Percentiles rank a stretch among this genome's conserved stretches.
These are phyloP conservation scores for Chlorella sorokiniana DNA, from an alignment of 139 green algal genomes.

Conservation along the genomic window DNA sequence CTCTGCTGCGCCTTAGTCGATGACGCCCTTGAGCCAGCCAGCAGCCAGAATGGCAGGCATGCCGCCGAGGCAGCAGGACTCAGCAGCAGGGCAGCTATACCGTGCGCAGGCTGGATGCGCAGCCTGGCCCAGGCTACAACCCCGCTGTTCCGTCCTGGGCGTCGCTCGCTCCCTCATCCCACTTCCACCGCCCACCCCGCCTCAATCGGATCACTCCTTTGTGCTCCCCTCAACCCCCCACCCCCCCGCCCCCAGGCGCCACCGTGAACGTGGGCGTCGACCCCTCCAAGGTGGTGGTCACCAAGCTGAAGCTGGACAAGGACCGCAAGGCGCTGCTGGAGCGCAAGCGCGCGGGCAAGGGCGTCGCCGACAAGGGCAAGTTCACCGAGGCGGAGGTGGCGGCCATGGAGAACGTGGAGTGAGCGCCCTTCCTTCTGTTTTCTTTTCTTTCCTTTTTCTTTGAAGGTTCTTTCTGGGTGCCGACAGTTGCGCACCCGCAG, in stretches of 20 bases:
- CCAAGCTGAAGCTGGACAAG: constrained; percentile 99
- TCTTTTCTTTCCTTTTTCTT: background rate
- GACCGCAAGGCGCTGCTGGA: constrained; percentile 94
- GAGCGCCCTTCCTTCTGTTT: constrained; percentile 34
- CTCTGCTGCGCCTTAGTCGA: too few relatives aligned
- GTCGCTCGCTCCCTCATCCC: too few relatives aligned
- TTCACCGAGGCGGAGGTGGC: constrained; percentile 86
- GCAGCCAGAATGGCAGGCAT: too few relatives aligned
- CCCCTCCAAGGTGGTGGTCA: constrained; percentile 97
- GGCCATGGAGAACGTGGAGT: constrained; percentile 93
- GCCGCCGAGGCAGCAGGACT: too few relatives aligned
- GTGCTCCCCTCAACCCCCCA: background rate
- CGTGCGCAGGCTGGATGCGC: too few relatives aligned
- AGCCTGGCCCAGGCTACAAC: too few relatives aligned
- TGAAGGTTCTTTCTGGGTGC: background rate
- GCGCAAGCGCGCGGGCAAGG: constrained; percentile 71
- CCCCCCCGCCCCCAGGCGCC: constrained; percentile 66
- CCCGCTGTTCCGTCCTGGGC: too few relatives aligned
- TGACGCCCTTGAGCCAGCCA: too few relatives aligned
- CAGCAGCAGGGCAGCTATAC: too few relatives aligned
- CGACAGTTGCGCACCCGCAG: too few relatives aligned
- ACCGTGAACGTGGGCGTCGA: constrained; percentile 97
- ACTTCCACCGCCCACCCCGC: background rate
- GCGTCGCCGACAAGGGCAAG: constrained; percentile 91
- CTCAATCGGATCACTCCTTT: too few relatives aligned